Conservation (phyloP, 805 yeast genomes). For the Lipomyces anomalus region DNA sequence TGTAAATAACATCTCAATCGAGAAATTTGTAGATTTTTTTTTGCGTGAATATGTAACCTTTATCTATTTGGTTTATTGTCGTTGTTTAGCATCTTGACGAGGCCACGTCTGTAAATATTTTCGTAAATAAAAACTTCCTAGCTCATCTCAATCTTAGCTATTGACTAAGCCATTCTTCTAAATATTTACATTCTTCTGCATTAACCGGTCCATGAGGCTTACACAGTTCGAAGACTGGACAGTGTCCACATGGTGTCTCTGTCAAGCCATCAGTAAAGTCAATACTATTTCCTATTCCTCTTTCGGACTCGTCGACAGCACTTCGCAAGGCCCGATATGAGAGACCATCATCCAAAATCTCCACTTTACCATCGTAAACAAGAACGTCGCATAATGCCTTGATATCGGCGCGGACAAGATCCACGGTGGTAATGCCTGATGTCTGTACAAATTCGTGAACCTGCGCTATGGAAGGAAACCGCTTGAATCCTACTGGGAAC, state of each 20-base stretch:
- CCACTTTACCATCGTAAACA: slow-evolving; percentile 79
- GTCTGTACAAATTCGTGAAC: slow-evolving; percentile 67
- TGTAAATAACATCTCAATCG: background rate
- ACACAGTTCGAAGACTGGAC: slow-evolving; percentile 31
- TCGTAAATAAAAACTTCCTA: too few species aligned
- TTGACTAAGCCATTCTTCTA: slow-evolving; percentile 32
- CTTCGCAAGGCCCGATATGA: slow-evolving; percentile 70
- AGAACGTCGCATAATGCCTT: slow-evolving; percentile 81
- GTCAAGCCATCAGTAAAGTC: slow-evolving; percentile 22
- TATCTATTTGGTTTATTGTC: too few species aligned
- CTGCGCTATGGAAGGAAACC: slow-evolving; percentile 64
- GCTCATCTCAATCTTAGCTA: slow-evolving; percentile 3
- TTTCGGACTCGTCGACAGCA: slow-evolving; percentile 14
- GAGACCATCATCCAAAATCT: slow-evolving; percentile 49
- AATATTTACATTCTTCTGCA: slow-evolving; percentile 30
- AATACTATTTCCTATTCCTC: background rate
- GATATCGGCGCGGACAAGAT: slow-evolving; percentile 66
- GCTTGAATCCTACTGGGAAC: slow-evolving; percentile 54
- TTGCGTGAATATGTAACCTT: too few species aligned
- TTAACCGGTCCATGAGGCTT: slow-evolving; percentile 31
- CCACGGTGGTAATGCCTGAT: slow-evolving; percentile 75
- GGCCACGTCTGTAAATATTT: too few species aligned
- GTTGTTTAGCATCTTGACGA: too few species aligned
- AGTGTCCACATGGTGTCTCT: slow-evolving; percentile 34
- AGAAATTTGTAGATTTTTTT: background rate